phyloP scores from a whole-genome alignment of 208 protist genomes.

The Acanthamoeba quina region DNA sequence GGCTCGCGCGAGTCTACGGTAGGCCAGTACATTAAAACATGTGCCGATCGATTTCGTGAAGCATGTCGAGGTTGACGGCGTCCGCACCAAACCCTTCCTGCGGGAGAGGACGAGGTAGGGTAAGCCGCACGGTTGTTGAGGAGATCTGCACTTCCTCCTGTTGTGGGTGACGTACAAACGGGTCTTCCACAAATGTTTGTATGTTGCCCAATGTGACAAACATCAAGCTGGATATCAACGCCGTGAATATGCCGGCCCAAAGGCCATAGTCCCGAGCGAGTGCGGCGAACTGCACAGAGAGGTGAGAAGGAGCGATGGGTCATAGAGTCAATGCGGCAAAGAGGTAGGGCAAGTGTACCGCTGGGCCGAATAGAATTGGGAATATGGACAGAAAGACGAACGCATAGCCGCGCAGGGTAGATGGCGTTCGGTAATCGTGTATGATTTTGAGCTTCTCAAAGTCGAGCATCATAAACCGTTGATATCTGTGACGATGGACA shows the following conservation, averaged over 20 bases:
- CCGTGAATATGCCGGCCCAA: conserved; percentile 38
- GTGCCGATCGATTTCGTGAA: conserved; percentile 20
- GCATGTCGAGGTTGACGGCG: conserved; percentile 30
- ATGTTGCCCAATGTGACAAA: conserved; percentile 32
- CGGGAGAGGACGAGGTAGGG: background rate
- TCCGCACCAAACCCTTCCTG: conserved; percentile 18
- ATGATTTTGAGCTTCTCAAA: conserved; percentile 58
- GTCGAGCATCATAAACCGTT: conserved; percentile 64
- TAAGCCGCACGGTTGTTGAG: background rate
- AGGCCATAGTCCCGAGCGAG: conserved; percentile 8
- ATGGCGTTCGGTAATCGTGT: conserved; percentile 41
- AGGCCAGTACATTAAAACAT: background rate
- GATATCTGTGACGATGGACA: background rate
- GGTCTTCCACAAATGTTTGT: conserved; percentile 53
- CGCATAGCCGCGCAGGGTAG: conserved; percentile 37
- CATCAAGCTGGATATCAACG: conserved; percentile 59
- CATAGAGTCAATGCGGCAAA: background rate
- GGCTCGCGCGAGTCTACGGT: background rate
- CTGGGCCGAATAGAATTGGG: conserved; percentile 37
- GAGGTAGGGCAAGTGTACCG: background rate
- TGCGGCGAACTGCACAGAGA: background rate
- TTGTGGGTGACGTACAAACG: background rate
- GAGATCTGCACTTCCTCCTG: background rate
- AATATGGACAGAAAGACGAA: conserved; percentile 55
- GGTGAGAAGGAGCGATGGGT: background rate